Conservation (phyloP, 1,139 yeast species). For the Blastobotrys raffinosifermentans region DNA sequence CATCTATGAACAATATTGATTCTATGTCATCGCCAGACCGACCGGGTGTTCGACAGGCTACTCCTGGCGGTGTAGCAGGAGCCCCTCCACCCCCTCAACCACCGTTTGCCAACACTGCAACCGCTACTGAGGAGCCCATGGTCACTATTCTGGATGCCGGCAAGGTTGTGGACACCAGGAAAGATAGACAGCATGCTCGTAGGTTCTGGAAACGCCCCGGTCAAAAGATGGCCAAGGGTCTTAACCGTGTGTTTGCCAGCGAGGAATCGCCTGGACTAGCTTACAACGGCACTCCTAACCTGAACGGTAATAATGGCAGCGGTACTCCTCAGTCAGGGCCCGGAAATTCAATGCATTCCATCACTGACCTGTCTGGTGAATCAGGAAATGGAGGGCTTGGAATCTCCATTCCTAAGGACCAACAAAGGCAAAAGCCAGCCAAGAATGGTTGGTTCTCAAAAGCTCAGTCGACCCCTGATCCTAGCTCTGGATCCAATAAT, state of each 20-base stretch:
- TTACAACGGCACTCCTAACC: slow-evolving; percentile 6
- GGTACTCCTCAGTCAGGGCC: slow-evolving; percentile 2
- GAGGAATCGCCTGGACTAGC: slow-evolving; percentile 20
- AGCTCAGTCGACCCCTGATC: slow-evolving; percentile 2
- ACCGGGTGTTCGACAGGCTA: neutral
- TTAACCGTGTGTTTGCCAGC: slow-evolving; percentile 31
- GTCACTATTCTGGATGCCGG: slow-evolving; percentile 30
- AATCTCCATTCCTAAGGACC: slow-evolving; percentile 15
- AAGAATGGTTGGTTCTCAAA: slow-evolving; percentile 15
- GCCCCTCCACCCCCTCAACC: neutral
- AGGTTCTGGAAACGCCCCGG: slow-evolving; percentile 36
- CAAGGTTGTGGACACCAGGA: slow-evolving; percentile 18
- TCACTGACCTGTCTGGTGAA: slow-evolving; percentile 15
- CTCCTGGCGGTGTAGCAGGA: neutral
- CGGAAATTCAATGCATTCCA: slow-evolving; percentile 13
- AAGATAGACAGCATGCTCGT: slow-evolving; percentile 23
- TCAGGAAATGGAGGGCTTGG: slow-evolving; percentile 17
- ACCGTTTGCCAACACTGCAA: neutral
- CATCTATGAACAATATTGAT: slow-evolving; percentile 1
- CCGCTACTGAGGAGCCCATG: slow-evolving; percentile 25
- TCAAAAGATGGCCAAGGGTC: slow-evolving; percentile 35
- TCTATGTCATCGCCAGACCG: neutral
- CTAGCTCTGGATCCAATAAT: neutral
- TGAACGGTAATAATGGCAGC: slow-evolving; percentile 4
- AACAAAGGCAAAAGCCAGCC: slow-evolving; percentile 4